Evolutionary conservation across 108 stramenopile species (phyloP).

Genomic region (Nitzschia sp.): DNA sequence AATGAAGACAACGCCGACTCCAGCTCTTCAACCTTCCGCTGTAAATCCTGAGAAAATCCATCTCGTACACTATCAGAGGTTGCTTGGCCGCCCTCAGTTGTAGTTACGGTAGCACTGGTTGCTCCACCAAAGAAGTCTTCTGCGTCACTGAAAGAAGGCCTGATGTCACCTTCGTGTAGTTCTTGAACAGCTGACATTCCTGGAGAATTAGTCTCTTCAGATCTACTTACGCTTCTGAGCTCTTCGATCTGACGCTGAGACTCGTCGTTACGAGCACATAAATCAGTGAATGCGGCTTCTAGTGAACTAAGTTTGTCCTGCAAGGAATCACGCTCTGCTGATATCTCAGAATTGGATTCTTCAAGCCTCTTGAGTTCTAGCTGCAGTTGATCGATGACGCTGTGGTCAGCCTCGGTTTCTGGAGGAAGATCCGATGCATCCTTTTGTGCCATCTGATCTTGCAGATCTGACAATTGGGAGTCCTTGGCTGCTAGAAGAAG

Average conservation of each 20-base stretch:
- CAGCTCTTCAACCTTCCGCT: constrained; percentile 25
- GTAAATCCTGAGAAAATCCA: neutral
- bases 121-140: neutral
- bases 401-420: constrained; percentile 19
- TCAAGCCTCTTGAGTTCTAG: neutral
- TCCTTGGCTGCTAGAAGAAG: constrained; percentile 10
- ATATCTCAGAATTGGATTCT: constrained; percentile 3
- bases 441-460: neutral
- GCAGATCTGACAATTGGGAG: neutral
- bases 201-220: neutral
- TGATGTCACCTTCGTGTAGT: neutral
- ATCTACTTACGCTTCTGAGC: neutral
- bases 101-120: neutral
- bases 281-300: neutral
- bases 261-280: neutral
- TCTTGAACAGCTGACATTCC: neutral
- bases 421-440: neutral
- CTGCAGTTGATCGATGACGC: constrained; percentile 9
- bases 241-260: neutral
- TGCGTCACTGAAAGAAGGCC: neutral
- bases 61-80: neutral
- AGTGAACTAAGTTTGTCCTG: neutral
- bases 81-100: neutral
- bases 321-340: neutral
- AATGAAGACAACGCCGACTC: constrained; percentile 45